Evolutionary conservation across 345 rosid genomes (phyloP), one percentile per base, ranked within the genome.

Genomic region (Ricinus communis): DNA sequence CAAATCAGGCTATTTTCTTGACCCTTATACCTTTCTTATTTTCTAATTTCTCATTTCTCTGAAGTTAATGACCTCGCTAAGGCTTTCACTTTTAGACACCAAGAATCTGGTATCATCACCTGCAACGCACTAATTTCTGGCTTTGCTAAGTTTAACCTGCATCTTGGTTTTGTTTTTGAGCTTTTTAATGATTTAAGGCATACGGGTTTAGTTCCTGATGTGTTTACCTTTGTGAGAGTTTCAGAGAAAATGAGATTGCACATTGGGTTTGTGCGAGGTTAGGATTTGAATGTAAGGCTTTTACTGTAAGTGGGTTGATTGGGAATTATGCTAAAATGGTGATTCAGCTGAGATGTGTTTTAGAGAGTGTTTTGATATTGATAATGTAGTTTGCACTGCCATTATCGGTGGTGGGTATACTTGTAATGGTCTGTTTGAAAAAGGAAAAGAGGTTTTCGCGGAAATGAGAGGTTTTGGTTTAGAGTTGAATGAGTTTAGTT

Each of bases 121-220:
- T 80, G 72, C 76, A 81, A 83, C 27, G 74, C 82, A 15, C 77
- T 76, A 60, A 76, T 83, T 66, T 78, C 81, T 49, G 82, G 82
- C 18, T 56, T 78, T 68, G 82, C 84, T 49, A 58, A 70, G 28
- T 73, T 65, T 30, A 71, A 50, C 31, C 71, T 5, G 41, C 14
- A 71, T 22, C 71, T 36, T 2, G 21, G 33, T 4, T 8, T 43
- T 27, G 69, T 64, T 66, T 50, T 78, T 1, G 24, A 43, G 66
- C 71, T 81, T 46, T 72, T 81, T 70, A 50, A 79, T 72, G 68
- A 66, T 46, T 72, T 84, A 58, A 74, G 80, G 70, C 72, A 7
- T 21, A 43, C 15, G 69, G 81, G 81, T 43, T 70, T 81, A 71
- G 46, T 43, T 55, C 81, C 81, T 28, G 85, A 81, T 66, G 80